Evolutionary conservation across 2,329 filamentous ascomycete species (phyloP).

Genomic region (Pezicula carpinea): DNA sequence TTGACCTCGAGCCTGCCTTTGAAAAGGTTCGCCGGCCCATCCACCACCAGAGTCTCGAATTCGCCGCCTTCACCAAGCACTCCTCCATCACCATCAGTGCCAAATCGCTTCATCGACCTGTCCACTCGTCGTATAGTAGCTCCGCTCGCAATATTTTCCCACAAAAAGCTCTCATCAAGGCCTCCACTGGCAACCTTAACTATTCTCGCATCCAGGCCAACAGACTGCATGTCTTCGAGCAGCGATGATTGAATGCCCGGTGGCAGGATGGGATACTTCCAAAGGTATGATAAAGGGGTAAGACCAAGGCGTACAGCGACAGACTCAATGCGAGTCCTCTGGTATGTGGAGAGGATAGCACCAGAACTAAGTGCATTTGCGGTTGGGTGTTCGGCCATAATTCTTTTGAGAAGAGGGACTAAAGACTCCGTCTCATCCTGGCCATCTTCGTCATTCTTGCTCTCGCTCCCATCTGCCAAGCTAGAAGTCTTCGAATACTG

Average conservation of each 20-base stretch:
- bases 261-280: slow-evolving; percentile 81
- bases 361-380: slow-evolving; percentile 86
- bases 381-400: slow-evolving; percentile 67
- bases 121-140: slow-evolving; percentile 43
- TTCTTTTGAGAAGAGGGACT: slow-evolving; percentile 63
- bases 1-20: slow-evolving; percentile 62
- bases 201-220: slow-evolving; percentile 80
- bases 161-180: slow-evolving; percentile 74
- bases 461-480: slow-evolving; percentile 15
- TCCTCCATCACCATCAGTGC: slow-evolving; percentile 58
- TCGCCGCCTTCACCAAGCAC: slow-evolving; percentile 91
- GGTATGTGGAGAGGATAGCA: slow-evolving; percentile 91
- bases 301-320: slow-evolving; percentile 82
- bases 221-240: slow-evolving; percentile 74
- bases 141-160: slow-evolving; percentile 68
- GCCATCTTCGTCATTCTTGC: slow-evolving; percentile 19
- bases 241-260: slow-evolving; percentile 45
- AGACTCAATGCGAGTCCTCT: slow-evolving; percentile 91
- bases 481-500: neutral
- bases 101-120: slow-evolving; percentile 61
- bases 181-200: slow-evolving; percentile 94
- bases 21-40: slow-evolving; percentile 73
- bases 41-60: slow-evolving; percentile 87
- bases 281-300: slow-evolving; percentile 78
- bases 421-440: slow-evolving; percentile 86